Evolutionary conservation across 169 alveolate genomes (phyloP), one percentile per base, ranked within the genome.

Genomic region (Cryptosporidium ryanae): DNA sequence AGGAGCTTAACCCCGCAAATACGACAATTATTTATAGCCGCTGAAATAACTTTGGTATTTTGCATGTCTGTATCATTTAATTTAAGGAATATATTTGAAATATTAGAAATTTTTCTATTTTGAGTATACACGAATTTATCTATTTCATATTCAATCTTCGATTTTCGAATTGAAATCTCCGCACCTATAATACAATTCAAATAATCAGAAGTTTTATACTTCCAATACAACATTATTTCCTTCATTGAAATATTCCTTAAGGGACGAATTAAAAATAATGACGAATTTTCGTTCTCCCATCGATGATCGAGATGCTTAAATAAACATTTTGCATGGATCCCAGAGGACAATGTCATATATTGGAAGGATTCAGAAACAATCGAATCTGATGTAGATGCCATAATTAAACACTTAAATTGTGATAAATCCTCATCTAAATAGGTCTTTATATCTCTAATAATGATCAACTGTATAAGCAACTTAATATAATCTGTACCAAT

Each of bases 151-250:
- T 76, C 87, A 59, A 76, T 18, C 10, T 46, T 70, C 23, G 76
- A 55, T 29, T 55, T 76, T 17, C 63, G 34, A 10, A 76, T 55
- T 31, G 87, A 76, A 38, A 76, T 59, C 48, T 76, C 76, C 18
- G 71, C 63, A 12, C 87, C 87, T 8, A 76, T 76, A n/a, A 59
- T 43, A 61, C 71, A 7, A 59, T 38, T 57, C 25, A 76, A 3
- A 1, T 27, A 15, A 31, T 76, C 25, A 17, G 68, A 59, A 23
- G 50, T 23, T 43, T 59, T 57, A 63, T 46, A 31, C 52, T 34
- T 55, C 87, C 87, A 76, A n/a, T 76, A 76, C 18, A 76, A 29
- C 29, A 61, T 59, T 21, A 76, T 50, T 48, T 76, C 87, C 50
- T 38, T 76, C 34, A 32, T 44, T 13, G 59, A 44, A 2, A 76